Base-by-base conservation (phyloP, 1,284 basidiomycete genomes). In the Pisolithus thermaeus region DNA sequence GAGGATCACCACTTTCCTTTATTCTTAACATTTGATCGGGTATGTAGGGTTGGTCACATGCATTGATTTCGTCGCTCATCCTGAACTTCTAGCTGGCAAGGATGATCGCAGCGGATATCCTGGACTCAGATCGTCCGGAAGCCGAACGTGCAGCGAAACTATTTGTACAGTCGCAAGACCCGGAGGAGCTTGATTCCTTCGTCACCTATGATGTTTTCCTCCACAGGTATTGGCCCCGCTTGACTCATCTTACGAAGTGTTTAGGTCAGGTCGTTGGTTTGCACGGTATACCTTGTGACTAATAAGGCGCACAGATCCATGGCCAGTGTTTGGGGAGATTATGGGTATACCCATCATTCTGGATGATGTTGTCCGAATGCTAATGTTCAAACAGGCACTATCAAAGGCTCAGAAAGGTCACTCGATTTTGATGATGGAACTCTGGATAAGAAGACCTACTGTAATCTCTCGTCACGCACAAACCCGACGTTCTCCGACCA, bases 1-100 rank as follows among this genome's bases (percentile, higher is more conserved):
- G 59, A 70, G 27, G 83, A 84, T 32, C 61, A 70, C 0, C 79
- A 90, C 60, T 90, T 88, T 52, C 87, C 87, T 0, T 63, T 89
- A 52, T 90, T 90, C 54, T 60, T 86, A 7, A 85, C 84, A 0
- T 83, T 81, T 46, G 78, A 86, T 55, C 72, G 75, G 53, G 86
- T 85, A 70, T 56, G 16, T 18, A 43, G 25, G 49, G 20, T n/a
- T 38, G 36, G n/a, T 6, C 1, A 41, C 16, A 14, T n/a, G 2
- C n/a, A 22, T 37, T 23, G 38, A 14, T 2, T 14, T 11, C 20
- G 25, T 35, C 1, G 12, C 46, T 63, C 25, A 58, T 36, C 6
- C 4, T 7, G 11, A 11, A 47, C 27, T 47, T 1, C 16, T 11
- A 42, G 41, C 23, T 42, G 23, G 41, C 22, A 7, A 22, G 23